Conservation (phyloP, 1,139 yeast species). For the Magnusiomyces fungicola region DNA sequence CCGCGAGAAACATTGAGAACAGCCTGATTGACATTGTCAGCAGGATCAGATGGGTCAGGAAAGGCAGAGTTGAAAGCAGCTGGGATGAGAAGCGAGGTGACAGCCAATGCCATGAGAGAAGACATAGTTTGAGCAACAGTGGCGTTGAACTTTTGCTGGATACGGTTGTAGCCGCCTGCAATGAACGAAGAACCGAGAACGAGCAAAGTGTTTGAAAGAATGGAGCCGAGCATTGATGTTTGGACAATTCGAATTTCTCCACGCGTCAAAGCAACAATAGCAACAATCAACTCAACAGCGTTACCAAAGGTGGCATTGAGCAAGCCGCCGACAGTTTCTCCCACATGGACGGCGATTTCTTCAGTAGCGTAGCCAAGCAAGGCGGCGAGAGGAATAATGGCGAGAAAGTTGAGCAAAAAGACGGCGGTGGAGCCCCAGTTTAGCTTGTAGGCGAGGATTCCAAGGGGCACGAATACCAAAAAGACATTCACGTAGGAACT, state of each 20-base stretch:
- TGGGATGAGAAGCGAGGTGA: slow-evolving; percentile 82
- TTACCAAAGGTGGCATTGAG: slow-evolving; percentile 95
- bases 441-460: slow-evolving; percentile 61
- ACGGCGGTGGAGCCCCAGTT: slow-evolving; percentile 51
- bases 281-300: slow-evolving; percentile 88
- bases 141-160: slow-evolving; percentile 84
- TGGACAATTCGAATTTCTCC: slow-evolving; percentile 89
- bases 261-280: slow-evolving; percentile 76
- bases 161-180: slow-evolving; percentile 82
- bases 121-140: slow-evolving; percentile 98
- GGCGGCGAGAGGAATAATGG: slow-evolving; percentile 90
- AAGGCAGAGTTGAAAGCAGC: slow-evolving; percentile 92
- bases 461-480: slow-evolving; percentile 78
- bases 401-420: slow-evolving; percentile 74
- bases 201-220: slow-evolving; percentile 74
- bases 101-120: slow-evolving; percentile 82
- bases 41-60: slow-evolving; percentile 31
- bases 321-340: slow-evolving; percentile 77
- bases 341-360: slow-evolving; percentile 71
- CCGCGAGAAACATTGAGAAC: slow-evolving; percentile 79
- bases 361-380: slow-evolving; percentile 88
- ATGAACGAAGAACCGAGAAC: slow-evolving; percentile 95
- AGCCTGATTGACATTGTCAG: slow-evolving; percentile 35
- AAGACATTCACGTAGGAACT: slow-evolving; percentile 59
- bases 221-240: slow-evolving; percentile 94